Base-by-base conservation (phyloP, 2,329 filamentous ascomycete genomes). In the Diplodia seriata region DNA sequence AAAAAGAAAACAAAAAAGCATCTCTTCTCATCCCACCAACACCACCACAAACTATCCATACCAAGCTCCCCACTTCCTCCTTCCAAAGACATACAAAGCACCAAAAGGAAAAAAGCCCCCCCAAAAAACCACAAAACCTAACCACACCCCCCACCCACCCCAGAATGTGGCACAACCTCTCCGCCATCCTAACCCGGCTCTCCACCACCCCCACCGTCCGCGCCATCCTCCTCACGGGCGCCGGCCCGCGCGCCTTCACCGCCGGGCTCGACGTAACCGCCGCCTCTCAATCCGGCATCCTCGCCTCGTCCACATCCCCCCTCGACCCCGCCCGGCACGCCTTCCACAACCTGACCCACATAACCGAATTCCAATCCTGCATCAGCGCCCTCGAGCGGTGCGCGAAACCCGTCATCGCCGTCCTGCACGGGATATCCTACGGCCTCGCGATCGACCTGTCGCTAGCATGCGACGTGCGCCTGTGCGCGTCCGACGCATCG, bases 81-180 rank as follows among this genome's bases (percentile, higher is more conserved):
- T 1, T 33, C 8, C 31, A 33, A 33, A 33, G 6, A 33, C 31
- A 33, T 33, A 33, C 1, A 47, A 47, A 20, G 7, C 50, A 29
- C 43, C 43, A 49, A 36, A 29, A 8, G 7, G 11, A 31, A 31
- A n/a, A 18, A 9, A 31, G 1, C 18, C 56, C 3, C 26, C 23
- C 26, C 14, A 2, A 2, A 26, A 26, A 26, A 26, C 23, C 23
- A 26, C 23, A 15, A 56, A 20, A 55, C n/a, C 47, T n/a, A 67
- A 31, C 63, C 26, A 47, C 18, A 33, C 11, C 20, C 40, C 40
- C 36, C n/a, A 23, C 66, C 14, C 26, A 7, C 26, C 31, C 50
- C 70, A 86, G 87, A 66, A 94, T 97, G 89, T 97, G 94, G 93
- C 82, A 90, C 65, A 93, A 97, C 81, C 85, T 97, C 70, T 87